These are phyloP conservation scores for Myriosclerotinia curreyana DNA, from an alignment of 2,329 filamentous ascomycete genomes.

Conservation along the genomic window DNA sequence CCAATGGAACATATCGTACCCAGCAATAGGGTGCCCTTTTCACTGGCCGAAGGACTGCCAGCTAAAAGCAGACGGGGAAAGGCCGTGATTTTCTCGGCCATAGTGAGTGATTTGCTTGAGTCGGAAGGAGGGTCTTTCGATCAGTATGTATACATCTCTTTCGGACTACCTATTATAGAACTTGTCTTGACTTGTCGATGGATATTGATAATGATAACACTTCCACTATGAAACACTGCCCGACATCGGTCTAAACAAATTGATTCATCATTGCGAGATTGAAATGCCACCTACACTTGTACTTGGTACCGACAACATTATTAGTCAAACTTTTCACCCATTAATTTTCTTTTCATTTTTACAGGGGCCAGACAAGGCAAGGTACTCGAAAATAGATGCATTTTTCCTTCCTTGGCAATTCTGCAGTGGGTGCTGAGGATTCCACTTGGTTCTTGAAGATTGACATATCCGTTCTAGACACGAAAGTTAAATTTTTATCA, in stretches of 20 bases:
- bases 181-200: conserved; percentile 1
- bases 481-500: conserved; percentile 6
- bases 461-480: neutral
- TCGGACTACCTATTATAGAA: conserved; percentile 11
- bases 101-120: conserved; percentile 3
- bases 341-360: conserved; percentile 2
- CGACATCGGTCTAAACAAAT: conserved; percentile 11
- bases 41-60: conserved; percentile 27
- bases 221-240: neutral
- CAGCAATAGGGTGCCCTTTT: conserved; percentile 40
- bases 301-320: neutral
- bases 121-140: conserved; percentile 1
- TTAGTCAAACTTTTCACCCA: conserved; percentile 10
- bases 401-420: conserved; percentile 5
- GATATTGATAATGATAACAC: neutral
- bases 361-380: neutral
- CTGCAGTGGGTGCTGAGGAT: conserved; percentile 1
- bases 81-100: conserved; percentile 22
- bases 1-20: conserved; percentile 44
- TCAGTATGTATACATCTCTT: neutral
- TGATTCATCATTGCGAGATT: neutral
- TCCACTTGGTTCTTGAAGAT: neutral
- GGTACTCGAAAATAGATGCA: neutral
- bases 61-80: conserved; percentile 28
- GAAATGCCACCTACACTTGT: conserved; percentile 2